Evolutionary conservation across 352 stramenopile species (phyloP), one percentile per base, ranked within the genome.

Genomic region (Achlya hypogyna): DNA sequence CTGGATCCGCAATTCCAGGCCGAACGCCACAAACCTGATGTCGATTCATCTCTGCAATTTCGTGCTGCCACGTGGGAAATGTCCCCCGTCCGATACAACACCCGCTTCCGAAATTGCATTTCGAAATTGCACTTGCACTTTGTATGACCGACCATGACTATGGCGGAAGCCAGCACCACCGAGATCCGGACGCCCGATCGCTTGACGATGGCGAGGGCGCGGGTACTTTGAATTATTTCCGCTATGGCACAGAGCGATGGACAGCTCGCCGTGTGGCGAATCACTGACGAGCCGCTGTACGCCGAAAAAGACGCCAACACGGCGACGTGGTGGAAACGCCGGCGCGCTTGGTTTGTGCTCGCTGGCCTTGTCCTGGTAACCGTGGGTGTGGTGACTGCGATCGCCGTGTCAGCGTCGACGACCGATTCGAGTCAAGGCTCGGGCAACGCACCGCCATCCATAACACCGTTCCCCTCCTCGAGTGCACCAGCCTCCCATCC

Each of bases 401-500:
- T 56, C 25, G 49, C 49, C 1, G 49, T 56, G 12, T 56, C 49
- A 27, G 49, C 49, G 10, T 12, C 49, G 2, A 56, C 49, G 2
- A 56, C 31, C 31, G 49, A 56, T 22, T 56, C 49, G 25, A 56
- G 25, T n/a, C 49, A 56, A 56, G 49, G 49, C 8, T 56, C 49
- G 25, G 49, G 25, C 25, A 56, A 56, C 31, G 25, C 49, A 56
- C 49, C 49, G 38, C 12, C 38, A 3, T 45, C n/a, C 38, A n/a
- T n/a, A 49, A 56, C 49, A 10, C 25, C 25, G 49, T 20, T 20
- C 2, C 49, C 49, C 2, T 27, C 49, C 2, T 56, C 49, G 25
- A 56, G 10, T 12, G 25, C 49, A 10, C 49, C 49, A 20, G 25
- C 49, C 12, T 45, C 38, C 12, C 38, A n/a, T n/a, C 42, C 42